phyloP scores from a whole-genome alignment of 2,329 filamentous ascomycete genomes.

The Microdochium paspali region DNA sequence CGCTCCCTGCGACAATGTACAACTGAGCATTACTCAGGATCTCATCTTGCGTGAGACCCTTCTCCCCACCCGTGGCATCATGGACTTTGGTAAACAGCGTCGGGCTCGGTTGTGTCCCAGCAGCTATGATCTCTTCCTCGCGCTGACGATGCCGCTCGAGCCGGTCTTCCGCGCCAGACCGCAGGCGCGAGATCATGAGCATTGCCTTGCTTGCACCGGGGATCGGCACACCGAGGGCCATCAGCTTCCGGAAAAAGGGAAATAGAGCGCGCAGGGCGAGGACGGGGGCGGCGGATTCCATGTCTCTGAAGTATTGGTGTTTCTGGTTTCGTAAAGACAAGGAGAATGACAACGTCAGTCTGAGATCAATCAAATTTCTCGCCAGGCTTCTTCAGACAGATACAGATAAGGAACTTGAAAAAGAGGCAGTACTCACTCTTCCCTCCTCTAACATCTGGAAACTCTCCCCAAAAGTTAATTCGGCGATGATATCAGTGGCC shows the following conservation, averaged over 20 bases:
- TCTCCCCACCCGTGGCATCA: slow-evolving; percentile 18
- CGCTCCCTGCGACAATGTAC: slow-evolving; percentile 27
- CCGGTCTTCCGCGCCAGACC: slow-evolving; percentile 16
- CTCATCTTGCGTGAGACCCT: background rate
- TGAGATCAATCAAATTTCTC: too few species aligned
- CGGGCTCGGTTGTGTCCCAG: slow-evolving; percentile 2
- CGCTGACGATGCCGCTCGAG: slow-evolving; percentile 7
- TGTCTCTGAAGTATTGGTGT: slow-evolving; percentile 29
- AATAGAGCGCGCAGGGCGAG: slow-evolving; percentile 16
- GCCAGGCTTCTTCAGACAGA: too few species aligned
- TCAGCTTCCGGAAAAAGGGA: slow-evolving; percentile 14
- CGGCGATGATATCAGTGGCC: slow-evolving; percentile 42
- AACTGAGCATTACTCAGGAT: slow-evolving; percentile 1
- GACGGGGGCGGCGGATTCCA: slow-evolving; percentile 18
- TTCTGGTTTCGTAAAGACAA: slow-evolving; percentile 13
- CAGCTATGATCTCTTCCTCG: background rate
- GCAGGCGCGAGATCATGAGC: slow-evolving; percentile 7
- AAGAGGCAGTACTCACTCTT: slow-evolving; percentile 21
- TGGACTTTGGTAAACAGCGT: slow-evolving; percentile 28
- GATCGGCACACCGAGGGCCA: slow-evolving; percentile 13
- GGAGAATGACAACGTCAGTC: slow-evolving; percentile 1
- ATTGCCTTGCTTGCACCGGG: slow-evolving; percentile 11
- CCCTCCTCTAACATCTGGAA: slow-evolving; percentile 41
- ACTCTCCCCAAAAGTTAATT: slow-evolving; percentile 43
- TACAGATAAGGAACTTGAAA: background rate